Evolutionary conservation across 2,329 filamentous ascomycete species (phyloP).

Genomic region (Epichloe gansuensis): DNA sequence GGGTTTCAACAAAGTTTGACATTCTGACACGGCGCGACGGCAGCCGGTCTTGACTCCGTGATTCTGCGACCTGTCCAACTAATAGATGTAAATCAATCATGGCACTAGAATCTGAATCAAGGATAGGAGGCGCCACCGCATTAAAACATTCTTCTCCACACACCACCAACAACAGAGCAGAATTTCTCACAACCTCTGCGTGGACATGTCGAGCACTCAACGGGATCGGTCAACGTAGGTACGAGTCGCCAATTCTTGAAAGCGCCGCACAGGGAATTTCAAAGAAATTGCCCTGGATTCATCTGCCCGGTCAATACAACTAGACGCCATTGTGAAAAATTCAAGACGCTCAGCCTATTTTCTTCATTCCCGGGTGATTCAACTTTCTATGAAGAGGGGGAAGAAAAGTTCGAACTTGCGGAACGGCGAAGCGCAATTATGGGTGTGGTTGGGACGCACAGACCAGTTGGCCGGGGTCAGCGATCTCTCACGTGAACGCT

Average conservation of each 20-base stretch:
- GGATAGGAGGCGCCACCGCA: no score
- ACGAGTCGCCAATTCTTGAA: conserved; percentile 53
- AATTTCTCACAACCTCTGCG: background rate
- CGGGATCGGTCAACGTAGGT: conserved; percentile 46
- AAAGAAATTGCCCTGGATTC: conserved; percentile 20
- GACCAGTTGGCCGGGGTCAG: conserved; percentile 9
- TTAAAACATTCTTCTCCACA: background rate
- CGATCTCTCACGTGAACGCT: conserved; percentile 4
- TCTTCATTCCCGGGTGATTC: conserved; percentile 42
- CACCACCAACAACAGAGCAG: background rate
- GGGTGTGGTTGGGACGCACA: conserved; percentile 13
- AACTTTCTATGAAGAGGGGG: conserved; percentile 41
- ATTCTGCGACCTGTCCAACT: no score
- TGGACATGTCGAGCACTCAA: conserved; percentile 47
- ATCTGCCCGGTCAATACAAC: conserved; percentile 51
- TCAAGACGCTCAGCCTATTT: conserved; percentile 38
- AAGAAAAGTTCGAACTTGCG: conserved; percentile 4
- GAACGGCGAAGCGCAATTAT: background rate
- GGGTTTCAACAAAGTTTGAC: background rate
- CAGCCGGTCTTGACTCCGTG: no score
- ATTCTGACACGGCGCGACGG: no score
- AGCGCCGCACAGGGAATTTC: conserved; percentile 34
- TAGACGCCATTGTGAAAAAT: conserved; percentile 28
- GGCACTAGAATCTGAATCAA: no score
- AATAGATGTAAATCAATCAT: no score